These are phyloP conservation scores for Berkeleyomyces rouxiae DNA, from an alignment of 2,329 filamentous ascomycete species.

Conservation along the genomic window DNA sequence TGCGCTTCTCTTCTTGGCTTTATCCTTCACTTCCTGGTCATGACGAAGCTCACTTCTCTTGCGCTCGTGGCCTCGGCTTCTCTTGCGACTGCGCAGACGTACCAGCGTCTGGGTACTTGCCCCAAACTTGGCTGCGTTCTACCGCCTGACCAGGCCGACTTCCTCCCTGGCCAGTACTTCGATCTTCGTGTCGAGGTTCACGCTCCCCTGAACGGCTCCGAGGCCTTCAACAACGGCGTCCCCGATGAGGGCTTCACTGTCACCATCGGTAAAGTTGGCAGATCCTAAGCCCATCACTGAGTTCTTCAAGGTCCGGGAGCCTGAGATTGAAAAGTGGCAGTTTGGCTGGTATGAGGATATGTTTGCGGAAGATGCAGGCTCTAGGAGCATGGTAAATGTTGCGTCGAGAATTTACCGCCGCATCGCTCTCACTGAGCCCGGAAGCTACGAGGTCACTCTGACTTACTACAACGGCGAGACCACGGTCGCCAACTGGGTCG, in stretches of 20 bases:
- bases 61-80: slow-evolving; percentile 9
- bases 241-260: slow-evolving; percentile 63
- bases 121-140: slow-evolving; percentile 42
- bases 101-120: slow-evolving; percentile 42
- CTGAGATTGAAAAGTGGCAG: slow-evolving; percentile 61
- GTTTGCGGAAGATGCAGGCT: slow-evolving; percentile 55
- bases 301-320: slow-evolving; percentile 55
- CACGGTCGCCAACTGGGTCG: slow-evolving; percentile 61
- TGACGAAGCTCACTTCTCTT: slow-evolving; percentile 11
- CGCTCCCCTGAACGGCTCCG: slow-evolving; percentile 64
- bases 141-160: slow-evolving; percentile 54
- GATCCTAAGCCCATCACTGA: slow-evolving; percentile 37
- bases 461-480: slow-evolving; percentile 56
- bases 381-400: slow-evolving; percentile 60
- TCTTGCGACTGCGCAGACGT: slow-evolving; percentile 34
- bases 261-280: slow-evolving; percentile 50
- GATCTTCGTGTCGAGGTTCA: slow-evolving; percentile 73
- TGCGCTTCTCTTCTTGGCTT: neutral
- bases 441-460: slow-evolving; percentile 60
- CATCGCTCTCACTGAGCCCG: slow-evolving; percentile 60
- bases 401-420: slow-evolving; percentile 63
- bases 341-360: slow-evolving; percentile 78
- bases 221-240: slow-evolving; percentile 51
- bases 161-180: slow-evolving; percentile 69
- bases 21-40: neutral